A percentile compares a stretch with the other conserved stretches of the same genome.
phyloP scores from a whole-genome alignment of 345 rosid genomes.

The Populus pruinosa region DNA sequence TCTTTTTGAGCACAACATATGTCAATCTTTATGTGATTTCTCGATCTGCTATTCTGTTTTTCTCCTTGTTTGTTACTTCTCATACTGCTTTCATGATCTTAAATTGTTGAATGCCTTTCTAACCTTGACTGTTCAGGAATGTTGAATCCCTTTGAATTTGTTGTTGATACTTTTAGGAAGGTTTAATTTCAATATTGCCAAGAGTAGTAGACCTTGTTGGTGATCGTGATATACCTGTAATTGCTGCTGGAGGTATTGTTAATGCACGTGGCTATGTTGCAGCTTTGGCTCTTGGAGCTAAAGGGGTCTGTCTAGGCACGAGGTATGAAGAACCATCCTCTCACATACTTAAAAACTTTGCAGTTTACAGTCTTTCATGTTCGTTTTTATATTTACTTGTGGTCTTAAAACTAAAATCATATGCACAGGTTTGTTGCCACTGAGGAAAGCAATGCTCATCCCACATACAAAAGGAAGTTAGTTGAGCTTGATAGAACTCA shows the following conservation, averaged over 20 bases:
- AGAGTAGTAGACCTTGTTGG: conserved; percentile 68
- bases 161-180: conserved; percentile 42
- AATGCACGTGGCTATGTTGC: conserved; percentile 87
- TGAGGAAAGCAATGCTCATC: conserved; percentile 80
- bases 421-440: conserved; percentile 70
- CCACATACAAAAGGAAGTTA: conserved; percentile 67
- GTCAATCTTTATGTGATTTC: too few species aligned
- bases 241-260: conserved; percentile 78
- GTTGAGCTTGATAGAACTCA: conserved; percentile 61
- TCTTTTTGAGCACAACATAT: too few species aligned
- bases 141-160: not conserved
- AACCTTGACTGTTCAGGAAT: not conserved
- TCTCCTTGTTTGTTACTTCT: not conserved
- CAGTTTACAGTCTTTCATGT: too few species aligned
- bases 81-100: not conserved
- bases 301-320: conserved; percentile 81
- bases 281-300: conserved; percentile 85
- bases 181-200: conserved; percentile 67
- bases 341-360: not conserved
- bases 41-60: not conserved
- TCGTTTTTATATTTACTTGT: too few species aligned
- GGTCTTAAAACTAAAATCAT: not conserved
- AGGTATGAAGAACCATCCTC: conserved; percentile 38
- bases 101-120: not conserved
- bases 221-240: conserved; percentile 60